These are phyloP conservation scores for Gautieria morchelliformis DNA, from an alignment of 768 basidiomycete genomes.

Conservation along the genomic window DNA sequence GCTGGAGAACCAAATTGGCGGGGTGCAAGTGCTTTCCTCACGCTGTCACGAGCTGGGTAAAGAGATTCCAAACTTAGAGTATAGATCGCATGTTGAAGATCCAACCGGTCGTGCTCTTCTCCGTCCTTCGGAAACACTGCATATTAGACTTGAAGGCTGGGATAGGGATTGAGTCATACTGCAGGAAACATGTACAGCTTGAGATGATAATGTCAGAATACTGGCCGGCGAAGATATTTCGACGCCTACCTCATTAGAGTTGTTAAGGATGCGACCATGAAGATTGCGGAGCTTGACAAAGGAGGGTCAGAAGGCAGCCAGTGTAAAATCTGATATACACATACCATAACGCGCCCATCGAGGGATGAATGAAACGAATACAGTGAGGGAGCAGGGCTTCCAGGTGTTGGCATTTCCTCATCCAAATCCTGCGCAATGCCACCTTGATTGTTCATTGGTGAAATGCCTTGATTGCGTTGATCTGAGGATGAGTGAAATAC, in stretches of 20 bases:
- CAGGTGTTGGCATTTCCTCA: neutral
- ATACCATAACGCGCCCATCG: conserved; percentile 19
- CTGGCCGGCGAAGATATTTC: neutral
- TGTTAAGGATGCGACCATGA: conserved; percentile 21
- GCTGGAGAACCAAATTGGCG: conserved; percentile 16
- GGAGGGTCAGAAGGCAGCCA: neutral
- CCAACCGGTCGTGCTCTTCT: conserved; percentile 23
- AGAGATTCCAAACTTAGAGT: conserved; percentile 19
- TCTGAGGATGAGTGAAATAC: neutral
- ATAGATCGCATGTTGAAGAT: conserved; percentile 23
- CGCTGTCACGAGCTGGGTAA: conserved; percentile 19
- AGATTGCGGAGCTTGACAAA: conserved; percentile 17
- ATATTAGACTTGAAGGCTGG: neutral
- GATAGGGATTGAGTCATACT: conserved; percentile 11
- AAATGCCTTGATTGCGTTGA: neutral
- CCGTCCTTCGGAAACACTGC: conserved; percentile 14
- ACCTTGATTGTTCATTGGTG: neutral
- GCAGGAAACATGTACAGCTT: conserved; percentile 24
- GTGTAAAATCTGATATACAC: neutral
- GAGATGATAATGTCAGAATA: neutral
- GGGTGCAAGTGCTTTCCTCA: conserved; percentile 20
- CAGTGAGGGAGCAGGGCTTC: conserved; percentile 21
- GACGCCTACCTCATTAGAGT: conserved; percentile 20
- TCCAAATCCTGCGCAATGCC: neutral
- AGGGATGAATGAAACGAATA: conserved; percentile 23